phyloP scores from a whole-genome alignment of 371 early-diverging fungal genomes.

The Mortierella sp. region DNA sequence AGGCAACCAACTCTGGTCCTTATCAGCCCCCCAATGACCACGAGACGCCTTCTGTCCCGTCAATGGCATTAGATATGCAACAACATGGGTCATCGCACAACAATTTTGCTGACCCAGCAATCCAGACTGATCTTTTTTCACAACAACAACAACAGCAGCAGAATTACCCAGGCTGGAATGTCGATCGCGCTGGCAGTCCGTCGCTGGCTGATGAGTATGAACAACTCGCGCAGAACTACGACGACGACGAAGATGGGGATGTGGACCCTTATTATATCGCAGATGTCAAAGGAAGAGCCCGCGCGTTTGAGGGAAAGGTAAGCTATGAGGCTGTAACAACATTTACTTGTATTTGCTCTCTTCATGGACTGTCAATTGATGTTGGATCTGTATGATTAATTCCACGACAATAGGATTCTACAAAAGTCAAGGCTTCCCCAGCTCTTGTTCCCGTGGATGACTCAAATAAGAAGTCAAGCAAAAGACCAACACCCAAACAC shows the following conservation, averaged over 20 bases:
- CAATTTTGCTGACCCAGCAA: constrained; percentile 10
- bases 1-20: constrained; percentile 4
- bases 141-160: constrained; percentile 21
- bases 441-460: constrained; percentile 11
- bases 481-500: constrained; percentile 21
- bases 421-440: background rate
- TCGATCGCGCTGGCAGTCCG: constrained; percentile 4
- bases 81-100: background rate
- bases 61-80: constrained; percentile 3
- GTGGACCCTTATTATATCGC: constrained; percentile 46
- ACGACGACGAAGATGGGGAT: constrained; percentile 40
- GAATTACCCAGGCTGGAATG: constrained; percentile 10
- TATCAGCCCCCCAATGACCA: constrained; percentile 17
- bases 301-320: constrained; percentile 55
- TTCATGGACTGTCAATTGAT: too few species aligned
- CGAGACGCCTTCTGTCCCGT: constrained; percentile 13
- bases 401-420: constrained; percentile 15
- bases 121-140: constrained; percentile 17
- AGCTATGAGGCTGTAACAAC: constrained; percentile 3
- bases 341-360: too few species aligned
- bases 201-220: constrained; percentile 12
- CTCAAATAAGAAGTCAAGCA: constrained; percentile 9
- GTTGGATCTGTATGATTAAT: background rate
- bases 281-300: constrained; percentile 34
- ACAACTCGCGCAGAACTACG: constrained; percentile 20